Evolutionary conservation across 139 green algal species (phyloP), one percentile per base, ranked within the genome.

Genomic region (Astrephomene gubernaculifera): DNA sequence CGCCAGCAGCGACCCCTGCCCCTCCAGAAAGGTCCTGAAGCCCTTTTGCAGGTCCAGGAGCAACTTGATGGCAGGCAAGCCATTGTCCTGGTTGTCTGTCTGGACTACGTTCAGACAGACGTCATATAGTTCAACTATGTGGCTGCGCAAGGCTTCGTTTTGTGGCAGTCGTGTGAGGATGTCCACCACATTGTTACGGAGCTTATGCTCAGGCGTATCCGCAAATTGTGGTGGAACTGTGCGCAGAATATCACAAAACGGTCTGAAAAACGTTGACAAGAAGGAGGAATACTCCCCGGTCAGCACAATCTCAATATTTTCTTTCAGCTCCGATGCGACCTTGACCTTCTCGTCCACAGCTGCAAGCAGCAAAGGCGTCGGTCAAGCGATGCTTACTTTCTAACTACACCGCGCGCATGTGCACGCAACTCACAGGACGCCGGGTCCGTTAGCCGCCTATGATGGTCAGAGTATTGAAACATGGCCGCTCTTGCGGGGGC

Each of bases 21-120:
- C 65, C 79, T 95, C 91, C 54, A 97, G 85, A 5, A 71, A 85
- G 7, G 68, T 70, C 52, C 93, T 91, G 83, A 96, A 97, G 10
- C 92, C 90, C 82, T 99, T 98, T 85, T 98, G 93, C 43, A 99
- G 71, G 73, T 99, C 97, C 74, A 98, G 94, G 6, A 97, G 83
- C 29, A 97, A 86, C 25, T 94, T 93, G 65, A 98, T 89, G 19
- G 88, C 90, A 0, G 98, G 80, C 19, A 98, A 76, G 0, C 88
- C 96, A 81, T 98, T 98, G 4, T 97, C 95, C 90, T 99, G 96
- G 68, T 97, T 97, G 89, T 99, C 97, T 2, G 52, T 84, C 36
- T 83, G 69, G 7, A 98, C 82, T 22, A 97, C 92, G 24, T 75
- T n/a, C 44, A 97, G 79, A 33, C 91, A 93, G 31, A 92, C 61